Evolutionary conservation across 768 basidiomycete genomes (phyloP).

Genomic region (Fomitopsis pulvina): DNA sequence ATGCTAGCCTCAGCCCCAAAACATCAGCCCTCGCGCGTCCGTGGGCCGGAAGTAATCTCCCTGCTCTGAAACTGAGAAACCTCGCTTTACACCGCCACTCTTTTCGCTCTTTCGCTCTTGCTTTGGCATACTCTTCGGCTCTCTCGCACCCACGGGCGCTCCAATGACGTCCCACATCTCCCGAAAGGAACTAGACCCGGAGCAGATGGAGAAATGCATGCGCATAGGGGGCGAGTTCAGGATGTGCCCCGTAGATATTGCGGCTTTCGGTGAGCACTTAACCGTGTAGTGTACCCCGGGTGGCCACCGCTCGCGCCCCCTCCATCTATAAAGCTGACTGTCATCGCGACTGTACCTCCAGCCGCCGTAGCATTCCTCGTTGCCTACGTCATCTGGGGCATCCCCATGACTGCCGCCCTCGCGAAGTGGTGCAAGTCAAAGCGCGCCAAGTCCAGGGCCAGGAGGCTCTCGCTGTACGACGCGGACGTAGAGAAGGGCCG

Average conservation of each 20-base stretch:
- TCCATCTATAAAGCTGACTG: neutral
- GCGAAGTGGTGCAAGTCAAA: constrained; percentile 8
- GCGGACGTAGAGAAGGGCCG: neutral
- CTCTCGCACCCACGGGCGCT: neutral
- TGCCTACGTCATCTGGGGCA: constrained; percentile 17
- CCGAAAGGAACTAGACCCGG: neutral
- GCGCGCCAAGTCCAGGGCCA: neutral
- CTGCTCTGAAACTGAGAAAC: too few relatives aligned
- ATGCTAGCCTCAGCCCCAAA: too few relatives aligned
- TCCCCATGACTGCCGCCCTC: constrained; percentile 14
- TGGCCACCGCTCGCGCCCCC: too few relatives aligned
- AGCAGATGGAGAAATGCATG: neutral
- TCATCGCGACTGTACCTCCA: constrained; percentile 2
- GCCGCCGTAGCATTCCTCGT: constrained; percentile 15
- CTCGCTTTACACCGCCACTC: too few relatives aligned
- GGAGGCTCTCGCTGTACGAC: neutral
- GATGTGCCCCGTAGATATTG: constrained; percentile 2
- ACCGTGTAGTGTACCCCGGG: too few relatives aligned
- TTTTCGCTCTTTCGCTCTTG: too few relatives aligned
- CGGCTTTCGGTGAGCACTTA: constrained; percentile 13
- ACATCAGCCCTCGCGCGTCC: too few relatives aligned
- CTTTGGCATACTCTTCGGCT: neutral
- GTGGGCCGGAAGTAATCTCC: too few relatives aligned
- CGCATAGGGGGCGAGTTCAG: neutral
- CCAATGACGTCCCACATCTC: neutral